Conservation (phyloP, 2,329 filamentous ascomycete species). For the Colletotrichum agaves region DNA sequence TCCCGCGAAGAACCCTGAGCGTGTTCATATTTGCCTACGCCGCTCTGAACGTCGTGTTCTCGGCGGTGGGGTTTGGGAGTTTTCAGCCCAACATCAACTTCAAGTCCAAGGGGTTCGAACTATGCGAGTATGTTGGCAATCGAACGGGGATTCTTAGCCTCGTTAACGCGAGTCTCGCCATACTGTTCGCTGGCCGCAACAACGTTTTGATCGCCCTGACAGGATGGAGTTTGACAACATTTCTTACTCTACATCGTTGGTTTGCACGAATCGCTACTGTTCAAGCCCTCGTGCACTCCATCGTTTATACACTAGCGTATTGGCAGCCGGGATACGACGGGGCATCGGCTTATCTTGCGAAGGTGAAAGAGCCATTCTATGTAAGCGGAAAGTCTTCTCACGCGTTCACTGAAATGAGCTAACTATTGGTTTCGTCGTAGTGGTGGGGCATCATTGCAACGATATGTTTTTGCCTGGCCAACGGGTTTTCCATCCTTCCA, state of each 20-base stretch:
- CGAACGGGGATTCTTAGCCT: constrained; percentile 49
- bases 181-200: constrained; percentile 50
- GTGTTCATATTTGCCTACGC: constrained; percentile 55
- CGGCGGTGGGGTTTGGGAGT: constrained; percentile 43
- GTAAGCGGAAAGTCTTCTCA: neutral
- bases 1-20: constrained; percentile 55
- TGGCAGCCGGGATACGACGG: constrained; percentile 23
- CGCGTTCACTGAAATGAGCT: neutral
- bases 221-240: constrained; percentile 50
- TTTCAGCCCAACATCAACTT: constrained; percentile 42
- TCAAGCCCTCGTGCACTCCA: constrained; percentile 46
- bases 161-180: constrained; percentile 46
- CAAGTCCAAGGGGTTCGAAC: constrained; percentile 38
- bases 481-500: constrained; percentile 43
- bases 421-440: constrained; percentile 45
- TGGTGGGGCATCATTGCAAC: constrained; percentile 49
- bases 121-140: constrained; percentile 48
- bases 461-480: constrained; percentile 42
- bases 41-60: constrained; percentile 50
- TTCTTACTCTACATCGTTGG: constrained; percentile 51
- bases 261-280: constrained; percentile 43
- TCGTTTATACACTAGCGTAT: constrained; percentile 43
- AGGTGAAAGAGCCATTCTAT: constrained; percentile 11
- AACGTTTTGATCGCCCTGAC: constrained; percentile 49
- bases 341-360: constrained; percentile 3